Conservation (phyloP, 345 rosid species). For the Iberis pinnata region DNA sequence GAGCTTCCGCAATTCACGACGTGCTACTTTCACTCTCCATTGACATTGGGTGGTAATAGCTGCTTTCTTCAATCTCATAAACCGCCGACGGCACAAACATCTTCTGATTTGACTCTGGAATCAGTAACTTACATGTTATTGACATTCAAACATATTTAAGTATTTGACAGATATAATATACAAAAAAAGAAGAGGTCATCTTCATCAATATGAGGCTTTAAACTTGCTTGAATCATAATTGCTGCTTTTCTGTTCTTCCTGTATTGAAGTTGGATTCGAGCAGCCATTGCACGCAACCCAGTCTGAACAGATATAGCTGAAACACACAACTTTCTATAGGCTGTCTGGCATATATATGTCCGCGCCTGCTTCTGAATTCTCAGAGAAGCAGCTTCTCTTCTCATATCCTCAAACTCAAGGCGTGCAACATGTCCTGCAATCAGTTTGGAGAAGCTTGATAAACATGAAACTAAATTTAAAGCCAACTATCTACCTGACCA, state of each 20-base stretch:
- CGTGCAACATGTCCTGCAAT: slow-evolving; percentile 62
- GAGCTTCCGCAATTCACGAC: slow-evolving; percentile 67
- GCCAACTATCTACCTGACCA: slow-evolving; percentile 2
- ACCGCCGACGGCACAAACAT: slow-evolving; percentile 43
- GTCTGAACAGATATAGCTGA: slow-evolving; percentile 67
- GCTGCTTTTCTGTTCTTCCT: slow-evolving; percentile 64
- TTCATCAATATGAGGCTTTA: slow-evolving; percentile 13
- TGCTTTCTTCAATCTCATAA: slow-evolving; percentile 51
- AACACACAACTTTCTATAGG: slow-evolving; percentile 41
- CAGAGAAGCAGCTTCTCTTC: slow-evolving; percentile 69
- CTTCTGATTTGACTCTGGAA: slow-evolving; percentile 59
- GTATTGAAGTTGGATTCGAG: slow-evolving; percentile 50
- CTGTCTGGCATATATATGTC: slow-evolving; percentile 51
- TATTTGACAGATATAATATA: slow-evolving; percentile 1
- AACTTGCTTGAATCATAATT: slow-evolving; percentile 61
- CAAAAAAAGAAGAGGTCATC: slow-evolving; percentile 6
- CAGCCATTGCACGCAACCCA: slow-evolving; percentile 71
- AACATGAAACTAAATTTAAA: slow-evolving; percentile 6
- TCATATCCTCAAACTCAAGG: slow-evolving; percentile 44
- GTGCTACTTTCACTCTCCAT: slow-evolving; percentile 77
- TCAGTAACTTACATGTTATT: slow-evolving; percentile 14
- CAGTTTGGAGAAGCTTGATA: slow-evolving; percentile 15
- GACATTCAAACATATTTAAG: background rate
- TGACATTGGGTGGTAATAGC: slow-evolving; percentile 66
- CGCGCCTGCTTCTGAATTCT: slow-evolving; percentile 63